Evolutionary conservation across 2,329 filamentous ascomycete genomes (phyloP), one percentile per base, ranked within the genome.

Genomic region (Fusarium sororula): DNA sequence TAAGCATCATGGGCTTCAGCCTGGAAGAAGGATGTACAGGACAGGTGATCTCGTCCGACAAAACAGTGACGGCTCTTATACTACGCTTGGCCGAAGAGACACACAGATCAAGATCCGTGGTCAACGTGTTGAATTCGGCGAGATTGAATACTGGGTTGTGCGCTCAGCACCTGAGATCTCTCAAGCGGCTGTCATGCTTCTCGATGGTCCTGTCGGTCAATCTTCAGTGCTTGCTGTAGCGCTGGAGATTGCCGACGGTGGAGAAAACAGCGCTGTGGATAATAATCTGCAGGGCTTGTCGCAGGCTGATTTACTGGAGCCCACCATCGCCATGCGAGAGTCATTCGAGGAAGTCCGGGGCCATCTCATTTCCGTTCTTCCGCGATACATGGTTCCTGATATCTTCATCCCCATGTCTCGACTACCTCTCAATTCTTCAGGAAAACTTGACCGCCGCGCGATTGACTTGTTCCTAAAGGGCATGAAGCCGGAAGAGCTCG

Each of bases 121-220:
- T 12, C 60, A 63, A 0, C 54, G 51, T 47, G 32, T 63, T 17
- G 60, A 63, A 10, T 35, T 63, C 5, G 60, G 60, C 9, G 51
- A 57, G 41, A 63, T 63, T 10, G 63, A 65, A 41, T 65, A 65
- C 18, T 58, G 55, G 55, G 55, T 58, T 18, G 55, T 58, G 17
- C 55, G 55, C 4, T 58, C 55, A 48, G 30, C 39, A 12, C 7
- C n/a, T 4, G 56, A 58, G 6, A 37, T 48, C n/a, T 48, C 55
- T 1, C 55, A 58, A 26, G 55, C 55, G 0, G 41, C 55, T 26
- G 55, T 58, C 0, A 58, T 48, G 24, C 30, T 58, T 0, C 55
- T 58, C 7, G 41, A 58, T 18, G 39, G 41, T 1, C 51, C 51
- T 30, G 37, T 6, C 14, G 44, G 42, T 22, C 56, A 37, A 30